phyloP scores from a whole-genome alignment of 2,329 filamentous ascomycete genomes.

The Fusarium sp. region DNA sequence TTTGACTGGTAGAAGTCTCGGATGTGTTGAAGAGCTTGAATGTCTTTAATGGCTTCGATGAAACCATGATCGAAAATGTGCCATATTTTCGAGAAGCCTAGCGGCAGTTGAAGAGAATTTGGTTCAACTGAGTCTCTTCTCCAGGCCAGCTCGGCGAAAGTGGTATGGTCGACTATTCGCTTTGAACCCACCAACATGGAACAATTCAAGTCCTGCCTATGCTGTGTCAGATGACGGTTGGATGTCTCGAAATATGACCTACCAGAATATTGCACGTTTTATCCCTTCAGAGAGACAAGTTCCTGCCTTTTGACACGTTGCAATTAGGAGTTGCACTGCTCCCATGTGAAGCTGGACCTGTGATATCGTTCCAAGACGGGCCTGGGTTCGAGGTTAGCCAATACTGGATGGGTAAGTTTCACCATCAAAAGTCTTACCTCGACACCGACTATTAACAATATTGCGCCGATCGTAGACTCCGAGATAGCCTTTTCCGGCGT shows the following conservation, averaged over 20 bases:
- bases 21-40: constrained; percentile 56
- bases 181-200: constrained; percentile 56
- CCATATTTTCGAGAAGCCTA: constrained; percentile 50
- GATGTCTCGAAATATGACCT: constrained; percentile 4
- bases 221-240: not conserved
- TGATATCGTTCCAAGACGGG: constrained; percentile 52
- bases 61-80: constrained; percentile 51
- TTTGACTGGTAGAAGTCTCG: constrained; percentile 47
- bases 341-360: constrained; percentile 60
- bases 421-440: constrained; percentile 52
- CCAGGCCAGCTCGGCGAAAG: constrained; percentile 59
- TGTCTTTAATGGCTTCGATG: constrained; percentile 55
- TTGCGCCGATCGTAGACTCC: constrained; percentile 57
- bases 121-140: constrained; percentile 52
- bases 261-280: constrained; percentile 62
- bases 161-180: constrained; percentile 57
- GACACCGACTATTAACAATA: constrained; percentile 58
- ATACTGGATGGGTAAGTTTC: accelerated
- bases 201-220: constrained; percentile 60
- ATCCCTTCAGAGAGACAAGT: constrained; percentile 55
- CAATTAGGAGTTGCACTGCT: constrained; percentile 55
- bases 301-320: constrained; percentile 48
- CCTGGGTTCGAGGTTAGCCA: constrained; percentile 47
- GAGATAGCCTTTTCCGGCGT: constrained; percentile 48
- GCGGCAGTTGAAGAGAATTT: constrained; percentile 51